These are phyloP conservation scores for Pyrrhoderma lamaoense DNA, from an alignment of 1,284 basidiomycete species.

Conservation along the genomic window DNA sequence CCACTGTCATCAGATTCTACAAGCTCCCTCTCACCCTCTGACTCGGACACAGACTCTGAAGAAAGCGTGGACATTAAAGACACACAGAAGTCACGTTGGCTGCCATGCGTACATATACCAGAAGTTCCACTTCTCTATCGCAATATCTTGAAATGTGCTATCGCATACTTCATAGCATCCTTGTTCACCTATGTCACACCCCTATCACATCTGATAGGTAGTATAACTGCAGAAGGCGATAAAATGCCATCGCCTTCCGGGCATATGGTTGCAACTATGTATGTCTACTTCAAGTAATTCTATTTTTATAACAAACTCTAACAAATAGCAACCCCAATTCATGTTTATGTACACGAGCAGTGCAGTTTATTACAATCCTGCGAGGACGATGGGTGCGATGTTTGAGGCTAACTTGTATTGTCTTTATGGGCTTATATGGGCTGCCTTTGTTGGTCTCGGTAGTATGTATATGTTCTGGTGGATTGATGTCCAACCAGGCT, in stretches of 20 bases:
- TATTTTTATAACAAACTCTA: conserved; percentile 1
- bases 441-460: conserved; percentile 66
- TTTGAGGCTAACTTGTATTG: conserved; percentile 81
- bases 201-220: conserved; percentile 56
- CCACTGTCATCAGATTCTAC: conserved; percentile 15
- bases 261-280: conserved; percentile 90
- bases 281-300: conserved; percentile 19
- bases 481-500: conserved; percentile 60
- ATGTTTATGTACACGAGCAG: conserved; percentile 31
- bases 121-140: conserved; percentile 46
- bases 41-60: conserved; percentile 10
- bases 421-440: conserved; percentile 63
- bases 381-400: conserved; percentile 87
- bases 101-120: conserved; percentile 23
- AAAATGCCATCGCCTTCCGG: conserved; percentile 61
- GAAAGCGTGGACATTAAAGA: neutral
- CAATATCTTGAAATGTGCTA: conserved; percentile 84
- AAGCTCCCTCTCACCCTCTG: conserved; percentile 23
- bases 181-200: conserved; percentile 87
- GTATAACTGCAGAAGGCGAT: conserved; percentile 49
- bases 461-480: conserved; percentile 76
- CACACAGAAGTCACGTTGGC: conserved; percentile 9
- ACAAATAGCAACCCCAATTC: too few species aligned
- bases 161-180: conserved; percentile 87
- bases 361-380: conserved; percentile 76